Conservation (phyloP, 495 filamentous ascomycete genomes). For the Xylaria grammica region DNA sequence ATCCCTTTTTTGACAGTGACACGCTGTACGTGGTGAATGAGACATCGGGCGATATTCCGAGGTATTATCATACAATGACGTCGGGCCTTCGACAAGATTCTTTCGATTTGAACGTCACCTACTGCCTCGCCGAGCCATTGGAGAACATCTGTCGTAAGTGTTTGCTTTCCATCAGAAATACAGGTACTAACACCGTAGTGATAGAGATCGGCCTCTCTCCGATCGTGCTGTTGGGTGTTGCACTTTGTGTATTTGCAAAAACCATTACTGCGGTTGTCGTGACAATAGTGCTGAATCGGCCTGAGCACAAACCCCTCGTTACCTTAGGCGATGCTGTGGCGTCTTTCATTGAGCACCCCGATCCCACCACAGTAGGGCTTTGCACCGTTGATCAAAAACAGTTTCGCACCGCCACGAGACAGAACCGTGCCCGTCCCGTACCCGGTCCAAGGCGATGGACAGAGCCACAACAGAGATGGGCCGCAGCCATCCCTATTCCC, state of each 20-base stretch:
- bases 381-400: conserved; percentile 34
- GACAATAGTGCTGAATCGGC: conserved; percentile 34
- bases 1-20: neutral
- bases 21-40: neutral
- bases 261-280: conserved; percentile 41
- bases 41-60: too few relatives aligned
- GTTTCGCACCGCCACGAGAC: conserved; percentile 23
- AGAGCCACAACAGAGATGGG: neutral
- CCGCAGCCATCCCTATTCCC: conserved; percentile 18
- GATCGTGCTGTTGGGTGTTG: conserved; percentile 39
- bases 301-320: conserved; percentile 43
- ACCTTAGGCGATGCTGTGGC: conserved; percentile 60
- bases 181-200: neutral
- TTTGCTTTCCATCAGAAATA: neutral
- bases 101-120: conserved; percentile 19
- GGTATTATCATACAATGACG: neutral
- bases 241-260: conserved; percentile 45
- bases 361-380: conserved; percentile 42
- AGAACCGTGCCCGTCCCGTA: neutral
- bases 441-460: conserved; percentile 25
- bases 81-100: neutral
- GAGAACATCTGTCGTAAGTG: conserved; percentile 23
- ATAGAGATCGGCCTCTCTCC: conserved; percentile 32
- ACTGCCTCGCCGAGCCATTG: conserved; percentile 30
- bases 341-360: conserved; percentile 52